phyloP scores from a whole-genome alignment of 768 basidiomycete species.

The Pisolithus tinctorius region DNA sequence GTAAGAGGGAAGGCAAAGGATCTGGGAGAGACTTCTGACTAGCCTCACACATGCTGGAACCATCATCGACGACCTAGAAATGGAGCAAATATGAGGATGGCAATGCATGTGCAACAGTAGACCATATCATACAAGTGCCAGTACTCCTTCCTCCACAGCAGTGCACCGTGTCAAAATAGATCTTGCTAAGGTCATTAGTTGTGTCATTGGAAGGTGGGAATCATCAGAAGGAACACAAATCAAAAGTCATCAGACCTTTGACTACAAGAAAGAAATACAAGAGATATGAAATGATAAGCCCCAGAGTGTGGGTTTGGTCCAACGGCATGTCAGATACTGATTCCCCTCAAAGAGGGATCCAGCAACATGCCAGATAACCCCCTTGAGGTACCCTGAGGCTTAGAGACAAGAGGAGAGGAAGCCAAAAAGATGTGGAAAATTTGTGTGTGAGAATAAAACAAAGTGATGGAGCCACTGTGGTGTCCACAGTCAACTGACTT shows the following conservation, averaged over 20 bases:
- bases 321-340: too few relatives aligned
- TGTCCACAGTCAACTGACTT: too few relatives aligned
- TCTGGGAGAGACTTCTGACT: constrained; percentile 61
- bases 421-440: too few relatives aligned
- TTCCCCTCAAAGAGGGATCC: too few relatives aligned
- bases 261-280: too few relatives aligned
- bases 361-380: too few relatives aligned
- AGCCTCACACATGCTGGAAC: constrained; percentile 99
- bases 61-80: constrained; percentile 80
- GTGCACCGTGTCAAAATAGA: constrained; percentile 16
- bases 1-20: constrained; percentile 9
- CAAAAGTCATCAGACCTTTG: constrained; percentile 18
- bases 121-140: constrained; percentile 38
- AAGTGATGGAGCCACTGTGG: too few relatives aligned
- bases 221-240: constrained; percentile 12
- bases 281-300: too few relatives aligned
- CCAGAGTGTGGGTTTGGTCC: too few relatives aligned
- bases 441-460: too few relatives aligned
- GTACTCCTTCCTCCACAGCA: constrained; percentile 67
- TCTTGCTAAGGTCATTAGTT: constrained; percentile 8
- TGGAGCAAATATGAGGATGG: not conserved
- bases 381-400: too few relatives aligned
- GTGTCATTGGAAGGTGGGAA: constrained; percentile 11
- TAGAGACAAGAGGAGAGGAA: too few relatives aligned
- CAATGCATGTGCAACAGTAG: not conserved